Evolutionary conservation across 805 yeast genomes (phyloP), one percentile per base, ranked within the genome.

Genomic region (Lachancea cidri): DNA sequence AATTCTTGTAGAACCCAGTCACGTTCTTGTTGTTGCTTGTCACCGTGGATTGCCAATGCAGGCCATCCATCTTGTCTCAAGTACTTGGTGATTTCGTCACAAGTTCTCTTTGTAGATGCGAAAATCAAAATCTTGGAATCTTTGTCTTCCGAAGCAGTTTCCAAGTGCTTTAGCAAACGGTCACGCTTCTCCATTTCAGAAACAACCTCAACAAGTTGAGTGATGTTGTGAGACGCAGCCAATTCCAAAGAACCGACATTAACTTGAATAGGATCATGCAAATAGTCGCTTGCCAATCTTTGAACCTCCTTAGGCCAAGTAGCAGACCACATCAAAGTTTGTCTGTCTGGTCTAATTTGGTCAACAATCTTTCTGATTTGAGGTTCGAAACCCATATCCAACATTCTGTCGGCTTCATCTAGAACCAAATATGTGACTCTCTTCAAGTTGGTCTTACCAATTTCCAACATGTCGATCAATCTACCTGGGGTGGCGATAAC

Each of bases 311-410:
- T 91, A 58, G 98, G 98, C 98, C 98, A 93, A 42, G 98, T 93
- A 55, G 98, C 98, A 48, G 98, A 91, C 98, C 98, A 93, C 97
- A 93, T 87, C 58, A 91, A 76, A 47, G 98, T 93, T 74, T 93
- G 98, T 76, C 98, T 88, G 68, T 93, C 98, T 48, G 98, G 98
- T 74, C 98, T 86, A 65, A 93, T 93, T 76, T 91, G 98, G 58
- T 83, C 89, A 54, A 93, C 91, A 68, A 93, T 93, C 72, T 91
- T 91, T 77, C 98, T 83, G 68, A 93, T 93, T 77, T 91, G 98
- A 54, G 98, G 98, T 76, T 93, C 98, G 68, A 93, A 93, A 67
- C 98, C 98, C 98, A 93, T 93, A 74, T 93, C 98, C 72, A 93
- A 80, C 98, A 93, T 93, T 77, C 98, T 86, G 71, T 93, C 98